A percentile compares a stretch with the other conserved stretches of the same genome.
Conservation (phyloP, 1,284 basidiomycete species). For the Sporisorium exsertum region DNA sequence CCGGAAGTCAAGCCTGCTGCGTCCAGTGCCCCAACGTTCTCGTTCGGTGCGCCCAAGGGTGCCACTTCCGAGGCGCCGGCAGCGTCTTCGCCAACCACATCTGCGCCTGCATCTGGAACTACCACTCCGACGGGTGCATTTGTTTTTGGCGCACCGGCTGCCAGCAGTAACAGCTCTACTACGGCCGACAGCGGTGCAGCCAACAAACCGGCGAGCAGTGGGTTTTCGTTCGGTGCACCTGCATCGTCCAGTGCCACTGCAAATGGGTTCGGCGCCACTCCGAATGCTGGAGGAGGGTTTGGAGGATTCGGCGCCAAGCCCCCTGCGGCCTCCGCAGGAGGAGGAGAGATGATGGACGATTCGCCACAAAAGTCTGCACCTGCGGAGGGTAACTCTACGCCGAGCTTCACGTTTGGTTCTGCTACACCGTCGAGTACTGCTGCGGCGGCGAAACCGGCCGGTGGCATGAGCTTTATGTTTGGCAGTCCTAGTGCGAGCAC, state of each 20-base stretch:
- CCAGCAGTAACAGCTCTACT: neutral
- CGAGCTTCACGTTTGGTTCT: constrained; percentile 40
- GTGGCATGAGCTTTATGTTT: constrained; percentile 23
- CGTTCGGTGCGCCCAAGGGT: constrained; percentile 24
- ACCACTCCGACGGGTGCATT: constrained; percentile 26
- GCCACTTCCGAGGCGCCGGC: constrained; percentile 10
- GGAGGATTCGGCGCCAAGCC: constrained; percentile 29
- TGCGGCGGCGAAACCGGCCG: constrained; percentile 8
- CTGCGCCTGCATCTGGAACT: constrained; percentile 13
- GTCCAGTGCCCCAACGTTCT: constrained; percentile 10
- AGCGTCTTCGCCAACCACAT: constrained; percentile 22
- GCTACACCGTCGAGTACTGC: constrained; percentile 15
- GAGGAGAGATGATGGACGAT: constrained; percentile 54
- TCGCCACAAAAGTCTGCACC: constrained; percentile 19
- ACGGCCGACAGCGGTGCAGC: neutral
- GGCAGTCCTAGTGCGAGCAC: constrained; percentile 5
- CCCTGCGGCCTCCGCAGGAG: neutral
- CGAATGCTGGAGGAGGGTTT: constrained; percentile 19
- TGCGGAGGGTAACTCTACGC: constrained; percentile 9
- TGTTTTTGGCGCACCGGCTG: constrained; percentile 21
- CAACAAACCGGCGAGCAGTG: constrained; percentile 6
- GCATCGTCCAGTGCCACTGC: neutral
- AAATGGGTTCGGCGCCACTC: constrained; percentile 9
- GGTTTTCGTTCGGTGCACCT: constrained; percentile 30
- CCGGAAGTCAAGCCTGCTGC: constrained; percentile 11